A percentile compares a stretch with the other conserved stretches of the same genome.
Conservation (phyloP, 306 rosid genomes). For the Prunus mongolica region DNA sequence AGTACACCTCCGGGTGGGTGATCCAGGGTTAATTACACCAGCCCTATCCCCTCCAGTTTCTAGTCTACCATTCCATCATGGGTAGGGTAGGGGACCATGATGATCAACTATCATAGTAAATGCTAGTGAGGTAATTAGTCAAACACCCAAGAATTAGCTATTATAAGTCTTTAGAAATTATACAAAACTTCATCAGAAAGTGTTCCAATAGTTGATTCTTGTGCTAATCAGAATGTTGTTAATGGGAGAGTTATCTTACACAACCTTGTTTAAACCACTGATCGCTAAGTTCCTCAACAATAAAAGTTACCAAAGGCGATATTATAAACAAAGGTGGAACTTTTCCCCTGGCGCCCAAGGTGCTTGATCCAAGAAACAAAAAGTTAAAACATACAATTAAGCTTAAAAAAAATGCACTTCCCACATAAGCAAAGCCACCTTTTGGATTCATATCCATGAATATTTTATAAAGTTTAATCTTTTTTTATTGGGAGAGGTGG, state of each 20-base stretch:
- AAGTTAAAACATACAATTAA: not conserved
- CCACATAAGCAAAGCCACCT: not conserved
- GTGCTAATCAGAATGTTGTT: not conserved
- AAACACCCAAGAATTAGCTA: no score
- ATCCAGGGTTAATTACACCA: not conserved
- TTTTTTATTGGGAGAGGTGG: not conserved
- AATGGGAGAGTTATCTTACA: not conserved
- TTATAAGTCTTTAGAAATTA: no score
- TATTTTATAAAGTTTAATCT: not conserved
- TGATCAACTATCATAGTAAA: no score
- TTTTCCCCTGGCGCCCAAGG: not conserved
- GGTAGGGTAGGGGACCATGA: not conserved
- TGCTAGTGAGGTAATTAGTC: no score
- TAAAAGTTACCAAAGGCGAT: not conserved
- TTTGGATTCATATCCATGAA: not conserved
- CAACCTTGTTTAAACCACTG: not conserved
- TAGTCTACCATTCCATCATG: not conserved
- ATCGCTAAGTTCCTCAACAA: not conserved
- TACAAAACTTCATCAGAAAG: not conserved
- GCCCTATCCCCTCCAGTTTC: not conserved
- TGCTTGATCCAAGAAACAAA: constrained; percentile 26
- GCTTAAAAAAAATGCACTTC: not conserved
- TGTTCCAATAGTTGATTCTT: not conserved
- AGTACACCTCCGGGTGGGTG: not conserved
- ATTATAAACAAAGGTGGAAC: constrained; percentile 6